Evolutionary conservation across 2,329 filamentous ascomycete species (phyloP), one percentile per base, ranked within the genome.

Genomic region (Apiospora koreana): DNA sequence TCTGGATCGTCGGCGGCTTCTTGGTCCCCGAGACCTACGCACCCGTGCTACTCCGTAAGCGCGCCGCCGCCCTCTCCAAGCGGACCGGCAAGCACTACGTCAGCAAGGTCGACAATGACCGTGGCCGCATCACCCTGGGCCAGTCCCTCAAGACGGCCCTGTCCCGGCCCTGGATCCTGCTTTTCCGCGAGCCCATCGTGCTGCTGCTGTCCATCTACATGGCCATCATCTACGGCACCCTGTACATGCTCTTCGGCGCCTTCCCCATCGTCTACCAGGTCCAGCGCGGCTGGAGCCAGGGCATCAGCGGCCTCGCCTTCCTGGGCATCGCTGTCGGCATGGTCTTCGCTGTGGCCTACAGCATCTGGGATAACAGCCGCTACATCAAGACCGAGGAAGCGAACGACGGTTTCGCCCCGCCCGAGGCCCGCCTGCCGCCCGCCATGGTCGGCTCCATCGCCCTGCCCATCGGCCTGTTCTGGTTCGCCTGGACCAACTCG

Each of bases 161-260:
- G 18, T 81, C 85, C 54, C 84, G 91, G 3, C 91, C 91, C 1
- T 91, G 90, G 89, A 81, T 90, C 65, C 84, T 93, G 68, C 85
- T 93, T 3, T 91, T 93, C 81, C 80, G 81, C 62, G 91, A 93
- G 76, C 91, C 91, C 5, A 93, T 93, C 74, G 90, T 93, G 41
- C 77, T 91, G 18, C 80, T 92, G 2, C 81, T 89, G 3, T 87
- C 86, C 25, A 82, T 92, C 38, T 93, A 92, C 81, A 87, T 89
- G 81, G 88, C 89, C 69, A 89, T 87, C 72, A 76, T 87, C 65
- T 87, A 87, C 76, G 80, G 85, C 25, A 86, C 86, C 4, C 79
- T 89, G 6, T 89, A 89, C 78, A 83, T 89, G 75, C 81, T 88
- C 70, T 89, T 90, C 72, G 83, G 84, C 16, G 86, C 87, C 3